Conservation (phyloP, 495 filamentous ascomycete species). For the Talaromyces nanjingensis region DNA sequence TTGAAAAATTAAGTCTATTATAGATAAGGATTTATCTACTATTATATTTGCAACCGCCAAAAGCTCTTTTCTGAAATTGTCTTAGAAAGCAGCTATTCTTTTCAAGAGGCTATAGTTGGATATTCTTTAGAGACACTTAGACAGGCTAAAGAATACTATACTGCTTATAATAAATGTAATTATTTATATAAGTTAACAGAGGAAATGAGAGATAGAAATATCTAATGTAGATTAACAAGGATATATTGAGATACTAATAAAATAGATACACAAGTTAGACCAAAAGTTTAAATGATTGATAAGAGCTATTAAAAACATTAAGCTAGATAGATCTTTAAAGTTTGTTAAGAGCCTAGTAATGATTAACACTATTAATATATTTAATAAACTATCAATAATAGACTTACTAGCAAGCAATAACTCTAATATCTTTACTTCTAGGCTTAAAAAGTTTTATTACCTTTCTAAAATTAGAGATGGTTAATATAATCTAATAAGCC, state of each 20-base stretch:
- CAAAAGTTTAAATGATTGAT: neutral
- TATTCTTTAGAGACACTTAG: slow-evolving; percentile 20
- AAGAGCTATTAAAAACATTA: neutral
- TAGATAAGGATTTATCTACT: slow-evolving; percentile 14
- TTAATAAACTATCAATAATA: neutral
- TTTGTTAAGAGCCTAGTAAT: neutral
- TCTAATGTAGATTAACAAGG: neutral
- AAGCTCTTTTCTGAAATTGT: neutral
- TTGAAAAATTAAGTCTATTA: slow-evolving; percentile 19
- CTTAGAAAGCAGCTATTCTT: slow-evolving; percentile 5
- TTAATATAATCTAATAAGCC: neutral
- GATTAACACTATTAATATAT: neutral
- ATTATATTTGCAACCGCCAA: neutral
- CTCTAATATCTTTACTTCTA: neutral
- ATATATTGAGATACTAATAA: neutral
- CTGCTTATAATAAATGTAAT: slow-evolving; percentile 30
- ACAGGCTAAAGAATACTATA: slow-evolving; percentile 30
- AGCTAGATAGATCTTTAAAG: neutral
- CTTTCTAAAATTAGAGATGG: neutral
- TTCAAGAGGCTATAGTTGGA: slow-evolving; percentile 21
- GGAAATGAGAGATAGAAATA: slow-evolving; percentile 9
- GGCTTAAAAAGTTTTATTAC: neutral
- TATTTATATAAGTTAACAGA: slow-evolving; percentile 23
- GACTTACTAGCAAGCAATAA: neutral
- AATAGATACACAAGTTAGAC: neutral